These are phyloP conservation scores for Ligustrum vulgare DNA, from an alignment of 257 asterid species.

Conservation along the genomic window DNA sequence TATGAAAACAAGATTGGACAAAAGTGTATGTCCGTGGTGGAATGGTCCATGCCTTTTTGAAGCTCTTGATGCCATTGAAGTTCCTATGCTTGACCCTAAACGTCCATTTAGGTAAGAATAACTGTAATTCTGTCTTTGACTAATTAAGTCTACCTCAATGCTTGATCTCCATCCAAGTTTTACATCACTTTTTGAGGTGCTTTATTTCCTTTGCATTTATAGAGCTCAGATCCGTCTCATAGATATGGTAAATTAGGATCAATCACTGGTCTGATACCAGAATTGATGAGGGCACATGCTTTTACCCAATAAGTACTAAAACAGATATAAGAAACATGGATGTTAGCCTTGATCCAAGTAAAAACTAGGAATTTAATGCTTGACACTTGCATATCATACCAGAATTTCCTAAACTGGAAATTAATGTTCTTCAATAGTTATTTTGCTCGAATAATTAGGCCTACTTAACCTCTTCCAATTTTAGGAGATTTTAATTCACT, in stretches of 20 bases:
- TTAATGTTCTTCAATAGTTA: not conserved
- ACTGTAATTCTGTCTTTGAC: not conserved
- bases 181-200: not conserved
- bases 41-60: conserved; percentile 89
- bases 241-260: not conserved
- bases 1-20: conserved; percentile 66
- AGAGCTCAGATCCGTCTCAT: not conserved
- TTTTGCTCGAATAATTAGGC: not conserved
- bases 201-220: not conserved
- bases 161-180: not conserved
- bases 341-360: not conserved
- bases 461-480: not conserved
- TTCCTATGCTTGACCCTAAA: conserved; percentile 79
- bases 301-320: not conserved
- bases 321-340: not conserved
- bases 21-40: conserved; percentile 78
- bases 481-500: no score
- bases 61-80: conserved; percentile 80
- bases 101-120: conserved; percentile 81
- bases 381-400: not conserved
- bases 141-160: not conserved
- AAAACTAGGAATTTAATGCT: not conserved
- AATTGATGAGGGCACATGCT: not conserved
- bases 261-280: not conserved
- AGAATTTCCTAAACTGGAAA: not conserved